phyloP scores from a whole-genome alignment of 208 protist genomes.

The Perkinsela sp. region DNA sequence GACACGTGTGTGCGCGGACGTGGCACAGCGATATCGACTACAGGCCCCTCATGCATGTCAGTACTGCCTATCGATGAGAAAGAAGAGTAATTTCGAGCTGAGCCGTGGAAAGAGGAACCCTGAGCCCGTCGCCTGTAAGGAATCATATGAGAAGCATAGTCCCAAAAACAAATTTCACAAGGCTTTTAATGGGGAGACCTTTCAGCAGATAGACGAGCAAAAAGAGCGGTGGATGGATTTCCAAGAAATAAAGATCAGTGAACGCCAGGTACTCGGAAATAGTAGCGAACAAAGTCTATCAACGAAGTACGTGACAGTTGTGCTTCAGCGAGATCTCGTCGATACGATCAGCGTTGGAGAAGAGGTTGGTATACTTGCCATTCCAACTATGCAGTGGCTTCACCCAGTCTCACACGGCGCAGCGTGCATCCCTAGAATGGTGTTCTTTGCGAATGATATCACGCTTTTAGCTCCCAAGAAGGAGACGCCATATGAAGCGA shows the following conservation, averaged over 20 bases:
- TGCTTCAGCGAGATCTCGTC: background rate
- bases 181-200: background rate
- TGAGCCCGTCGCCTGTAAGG: no score
- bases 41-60: conserved; percentile 3
- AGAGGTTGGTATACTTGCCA: background rate
- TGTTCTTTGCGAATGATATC: conserved; percentile 3
- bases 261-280: background rate
- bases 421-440: background rate
- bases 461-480: background rate
- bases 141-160: no score
- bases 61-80: conserved; percentile 2
- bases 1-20: conserved; percentile 3
- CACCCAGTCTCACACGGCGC: background rate
- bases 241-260: background rate
- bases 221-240: conserved; percentile 2
- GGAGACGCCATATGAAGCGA: background rate
- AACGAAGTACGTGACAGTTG: background rate
- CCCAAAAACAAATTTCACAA: no score
- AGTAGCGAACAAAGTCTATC: background rate
- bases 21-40: conserved; percentile 2
- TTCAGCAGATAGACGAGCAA: background rate
- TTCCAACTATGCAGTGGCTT: background rate
- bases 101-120: background rate
- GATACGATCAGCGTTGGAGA: background rate
- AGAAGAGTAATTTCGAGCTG: background rate